Evolutionary conservation across 2,329 filamentous ascomycete species (phyloP), one percentile per base, ranked within the genome.

Genomic region (Diaporthe ilicicola): DNA sequence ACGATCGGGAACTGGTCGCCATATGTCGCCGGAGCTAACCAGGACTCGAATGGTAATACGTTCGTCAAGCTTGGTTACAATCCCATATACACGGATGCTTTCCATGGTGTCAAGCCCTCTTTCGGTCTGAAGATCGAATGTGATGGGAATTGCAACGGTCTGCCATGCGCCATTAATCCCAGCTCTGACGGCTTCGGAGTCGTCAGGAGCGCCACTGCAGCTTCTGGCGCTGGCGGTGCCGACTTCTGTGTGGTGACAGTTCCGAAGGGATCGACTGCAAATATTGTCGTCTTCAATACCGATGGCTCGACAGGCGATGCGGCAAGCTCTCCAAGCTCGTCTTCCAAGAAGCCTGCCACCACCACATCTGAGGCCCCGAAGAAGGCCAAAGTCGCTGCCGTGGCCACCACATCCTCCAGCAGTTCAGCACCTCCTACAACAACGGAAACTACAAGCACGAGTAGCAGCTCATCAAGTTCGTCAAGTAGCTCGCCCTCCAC

Each of bases 1-100:
- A 86, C 91, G 1, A 81, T 90, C 75, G 93, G 93, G 62, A 95
- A 95, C 83, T 95, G 93, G 93, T 85, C 88, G 64, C 90, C 92
- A 2, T 95, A 91, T 77, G 92, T 94, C 74, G 91, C 91, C 17
- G 93, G 93, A 71, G 91, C 92, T 70, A 95, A 95, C 81, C 90
- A 90, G 19, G 90, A 90, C 74, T 75, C 77, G 56, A 84, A 81
- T 65, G 93, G 93, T 64, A 81, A 88, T 72, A 94, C 92, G 1
- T 95, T 88, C 78, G 86, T 94, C 76, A 94, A 94, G 83, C 84
- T 95, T 66, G 92, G 90, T 68, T 92, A 90, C 87, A 95, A 95
- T 80, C 93, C 93, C 29, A 92, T 93, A 73, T 95, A 89, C 81
- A 85, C 90, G 75, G 76, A 85, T 76, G 81, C 88, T 74, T 81